Evolutionary conservation across 139 green algal species (phyloP).

Genomic region (Mesotaenium endlicherianum): DNA sequence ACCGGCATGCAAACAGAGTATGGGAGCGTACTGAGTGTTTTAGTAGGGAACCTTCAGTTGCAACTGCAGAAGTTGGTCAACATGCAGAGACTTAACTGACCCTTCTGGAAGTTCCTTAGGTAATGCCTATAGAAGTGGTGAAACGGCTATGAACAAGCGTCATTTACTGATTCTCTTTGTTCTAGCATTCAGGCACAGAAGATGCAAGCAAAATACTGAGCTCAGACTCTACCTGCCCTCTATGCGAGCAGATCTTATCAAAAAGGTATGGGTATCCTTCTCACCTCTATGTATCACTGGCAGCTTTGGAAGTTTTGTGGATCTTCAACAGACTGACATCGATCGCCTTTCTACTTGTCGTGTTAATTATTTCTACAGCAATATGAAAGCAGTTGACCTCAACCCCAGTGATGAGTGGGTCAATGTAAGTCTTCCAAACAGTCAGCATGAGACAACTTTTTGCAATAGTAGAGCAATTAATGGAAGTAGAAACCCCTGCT

Average conservation of each 20-base stretch:
- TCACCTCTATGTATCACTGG: not conserved
- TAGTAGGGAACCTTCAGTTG: too few species aligned
- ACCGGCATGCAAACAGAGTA: too few species aligned
- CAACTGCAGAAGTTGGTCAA: too few species aligned
- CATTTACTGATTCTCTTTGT: not conserved
- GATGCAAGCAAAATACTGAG: conserved; percentile 29
- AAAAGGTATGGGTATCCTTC: conserved; percentile 16
- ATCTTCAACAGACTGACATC: not conserved
- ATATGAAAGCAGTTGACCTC: conserved; percentile 47
- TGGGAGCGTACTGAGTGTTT: too few species aligned
- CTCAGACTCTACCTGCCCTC: conserved; percentile 32
- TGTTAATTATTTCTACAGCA: conserved; percentile 10
- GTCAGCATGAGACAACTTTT: not conserved
- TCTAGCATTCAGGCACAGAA: conserved; percentile 18
- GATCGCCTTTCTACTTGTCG: not conserved
- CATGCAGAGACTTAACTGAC: too few species aligned
- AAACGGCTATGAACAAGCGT: not conserved
- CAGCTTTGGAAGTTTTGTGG: not conserved
- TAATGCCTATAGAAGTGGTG: not conserved
- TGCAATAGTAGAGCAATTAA: not conserved
- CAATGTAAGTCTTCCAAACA: conserved; percentile 22
- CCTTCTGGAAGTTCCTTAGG: too few species aligned
- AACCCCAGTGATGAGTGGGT: conserved; percentile 41
- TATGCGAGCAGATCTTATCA: conserved; percentile 36
- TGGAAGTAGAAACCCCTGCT: too few species aligned